Percentiles rank a stretch among this genome's conserved stretches.
These are phyloP conservation scores for Tolypocladium tropicale DNA, from an alignment of 2,329 filamentous ascomycete genomes.

Conservation along the genomic window DNA sequence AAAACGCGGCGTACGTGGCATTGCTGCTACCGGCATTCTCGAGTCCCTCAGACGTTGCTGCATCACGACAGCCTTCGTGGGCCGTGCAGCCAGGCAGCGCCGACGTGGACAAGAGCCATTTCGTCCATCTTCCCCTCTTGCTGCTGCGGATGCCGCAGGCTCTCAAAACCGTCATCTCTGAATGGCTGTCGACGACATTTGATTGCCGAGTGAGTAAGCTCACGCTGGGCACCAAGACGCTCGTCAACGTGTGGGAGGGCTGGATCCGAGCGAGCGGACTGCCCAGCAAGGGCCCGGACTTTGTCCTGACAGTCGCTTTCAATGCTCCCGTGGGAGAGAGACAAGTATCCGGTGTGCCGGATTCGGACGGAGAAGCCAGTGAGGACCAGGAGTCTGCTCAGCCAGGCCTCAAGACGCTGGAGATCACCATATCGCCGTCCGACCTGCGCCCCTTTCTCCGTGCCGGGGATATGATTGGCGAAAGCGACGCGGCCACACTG, in stretches of 20 bases:
- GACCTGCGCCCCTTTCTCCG: slow-evolving; percentile 37
- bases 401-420: slow-evolving; percentile 31
- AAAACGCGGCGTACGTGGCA: slow-evolving; percentile 40
- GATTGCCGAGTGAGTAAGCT: slow-evolving; percentile 45
- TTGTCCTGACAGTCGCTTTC: slow-evolving; percentile 42
- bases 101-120: slow-evolving; percentile 16
- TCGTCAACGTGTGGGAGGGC: slow-evolving; percentile 38
- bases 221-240: slow-evolving; percentile 37
- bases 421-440: slow-evolving; percentile 38
- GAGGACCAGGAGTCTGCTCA: slow-evolving; percentile 6
- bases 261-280: slow-evolving; percentile 34
- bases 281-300: slow-evolving; percentile 27
- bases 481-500: slow-evolving; percentile 1
- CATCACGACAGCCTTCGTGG: slow-evolving; percentile 7
- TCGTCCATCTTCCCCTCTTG: slow-evolving; percentile 40
- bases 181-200: slow-evolving; percentile 42
- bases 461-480: slow-evolving; percentile 20
- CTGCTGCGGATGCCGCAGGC: slow-evolving; percentile 45
- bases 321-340: slow-evolving; percentile 23
- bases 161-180: slow-evolving; percentile 36
- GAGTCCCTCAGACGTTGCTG: slow-evolving; percentile 3
- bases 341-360: neutral
- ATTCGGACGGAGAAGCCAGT: slow-evolving; percentile 9
- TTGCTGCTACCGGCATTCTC: slow-evolving; percentile 34
- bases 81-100: slow-evolving; percentile 5